Conservation (phyloP, 768 basidiomycete genomes). For the Trametes villosa region DNA sequence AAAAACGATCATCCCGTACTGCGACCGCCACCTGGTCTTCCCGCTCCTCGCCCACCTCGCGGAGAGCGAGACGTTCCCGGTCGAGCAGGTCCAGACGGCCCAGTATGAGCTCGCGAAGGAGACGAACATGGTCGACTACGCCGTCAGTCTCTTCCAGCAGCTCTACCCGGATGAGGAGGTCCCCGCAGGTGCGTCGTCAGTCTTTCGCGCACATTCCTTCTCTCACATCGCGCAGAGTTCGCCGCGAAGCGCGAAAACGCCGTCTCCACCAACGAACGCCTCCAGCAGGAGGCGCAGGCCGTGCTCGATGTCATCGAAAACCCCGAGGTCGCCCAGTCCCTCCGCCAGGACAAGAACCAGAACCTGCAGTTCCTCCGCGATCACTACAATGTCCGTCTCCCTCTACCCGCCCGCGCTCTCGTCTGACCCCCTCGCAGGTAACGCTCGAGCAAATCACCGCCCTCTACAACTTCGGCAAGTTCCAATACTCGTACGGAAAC, state of each 20-base stretch:
- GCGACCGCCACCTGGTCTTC: conserved; percentile 94
- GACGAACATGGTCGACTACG: conserved; percentile 98
- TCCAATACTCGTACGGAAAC: conserved; percentile 98
- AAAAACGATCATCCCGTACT: conserved; percentile 85
- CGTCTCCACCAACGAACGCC: conserved; percentile 78
- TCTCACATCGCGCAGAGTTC: conserved; percentile 62
- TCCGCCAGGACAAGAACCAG: conserved; percentile 97
- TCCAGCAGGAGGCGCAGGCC: conserved; percentile 89
- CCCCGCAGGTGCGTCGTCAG: conserved; percentile 60
- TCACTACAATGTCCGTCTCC: conserved; percentile 53
- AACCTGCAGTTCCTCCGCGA: conserved; percentile 94
- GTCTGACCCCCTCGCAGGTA: conserved; percentile 55
- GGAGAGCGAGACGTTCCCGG: conserved; percentile 74
- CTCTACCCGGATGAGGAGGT: conserved; percentile 72
- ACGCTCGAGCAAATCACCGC: conserved; percentile 94
- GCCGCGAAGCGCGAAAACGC: conserved; percentile 80
- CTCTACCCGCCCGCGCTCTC: neutral
- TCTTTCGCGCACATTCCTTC: neutral
- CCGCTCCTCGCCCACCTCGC: conserved; percentile 89
- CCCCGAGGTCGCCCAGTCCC: conserved; percentile 91
- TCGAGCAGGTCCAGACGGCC: conserved; percentile 80
- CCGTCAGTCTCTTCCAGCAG: conserved; percentile 78
- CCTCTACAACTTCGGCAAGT: conserved; percentile 97
- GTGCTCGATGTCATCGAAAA: conserved; percentile 97
- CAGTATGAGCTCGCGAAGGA: conserved; percentile 98